A percentile compares a stretch with the other conserved stretches of the same genome.
Evolutionary conservation across 2,329 filamentous ascomycete species (phyloP).

Genomic region (Phaeoacremonium minimum): DNA sequence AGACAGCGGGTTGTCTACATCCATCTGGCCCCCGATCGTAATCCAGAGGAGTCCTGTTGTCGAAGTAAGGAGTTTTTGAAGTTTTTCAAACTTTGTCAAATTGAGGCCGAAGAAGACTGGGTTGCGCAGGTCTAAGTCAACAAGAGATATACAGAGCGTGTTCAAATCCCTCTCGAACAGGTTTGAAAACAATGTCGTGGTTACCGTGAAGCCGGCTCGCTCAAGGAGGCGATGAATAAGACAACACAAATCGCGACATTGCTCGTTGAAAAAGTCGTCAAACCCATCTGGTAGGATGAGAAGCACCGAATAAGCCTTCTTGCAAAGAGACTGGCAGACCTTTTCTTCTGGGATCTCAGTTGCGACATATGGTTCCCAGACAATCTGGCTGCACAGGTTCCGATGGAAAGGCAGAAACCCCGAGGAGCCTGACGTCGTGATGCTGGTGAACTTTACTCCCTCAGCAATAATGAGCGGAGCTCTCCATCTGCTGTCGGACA

Average conservation of each 20-base stretch:
- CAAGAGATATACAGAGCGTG: slow-evolving; percentile 37
- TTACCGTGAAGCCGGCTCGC: no score
- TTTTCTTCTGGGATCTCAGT: no score
- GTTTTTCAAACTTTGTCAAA: slow-evolving; percentile 28
- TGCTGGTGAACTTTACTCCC: slow-evolving; percentile 36
- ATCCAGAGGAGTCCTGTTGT: slow-evolving; percentile 42
- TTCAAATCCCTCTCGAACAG: slow-evolving; percentile 10
- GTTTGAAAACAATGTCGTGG: background rate
- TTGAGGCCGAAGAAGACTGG: slow-evolving; percentile 33
- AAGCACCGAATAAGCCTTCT: no score
- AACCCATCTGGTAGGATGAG: no score
- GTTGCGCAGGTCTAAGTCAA: slow-evolving; percentile 30
- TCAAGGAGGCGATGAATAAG: no score
- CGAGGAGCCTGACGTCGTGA: slow-evolving; percentile 20
- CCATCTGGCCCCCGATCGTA: slow-evolving; percentile 34
- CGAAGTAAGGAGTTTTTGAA: slow-evolving; percentile 31
- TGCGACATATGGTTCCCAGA: slow-evolving; percentile 40
- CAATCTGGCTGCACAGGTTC: slow-evolving; percentile 42
- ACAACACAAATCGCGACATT: no score
- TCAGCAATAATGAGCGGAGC: slow-evolving; percentile 35
- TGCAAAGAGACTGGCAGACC: no score
- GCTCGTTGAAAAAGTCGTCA: no score
- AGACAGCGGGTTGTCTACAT: slow-evolving; percentile 24
- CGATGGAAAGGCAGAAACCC: slow-evolving; percentile 43
- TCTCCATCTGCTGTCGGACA: slow-evolving; percentile 28